These are phyloP conservation scores for Neurospora sp. DNA, from an alignment of 495 filamentous ascomycete species.

Conservation along the genomic window DNA sequence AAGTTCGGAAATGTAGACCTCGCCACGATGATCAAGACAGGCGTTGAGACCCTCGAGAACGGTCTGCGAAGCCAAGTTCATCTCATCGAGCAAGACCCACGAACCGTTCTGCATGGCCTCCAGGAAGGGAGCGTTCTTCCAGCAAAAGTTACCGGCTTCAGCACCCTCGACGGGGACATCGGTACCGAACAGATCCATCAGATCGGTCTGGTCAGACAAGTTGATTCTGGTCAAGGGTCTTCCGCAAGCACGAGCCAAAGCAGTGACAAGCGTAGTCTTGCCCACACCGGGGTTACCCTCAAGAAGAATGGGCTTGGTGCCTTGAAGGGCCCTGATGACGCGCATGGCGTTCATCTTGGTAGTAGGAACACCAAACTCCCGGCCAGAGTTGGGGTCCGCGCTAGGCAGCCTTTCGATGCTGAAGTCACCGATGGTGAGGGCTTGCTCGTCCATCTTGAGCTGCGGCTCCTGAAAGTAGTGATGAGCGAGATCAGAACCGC, in stretches of 20 bases:
- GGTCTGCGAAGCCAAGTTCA: constrained; percentile 96
- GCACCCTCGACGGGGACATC: constrained; percentile 91
- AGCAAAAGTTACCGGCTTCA: constrained; percentile 76
- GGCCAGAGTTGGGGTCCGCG: constrained; percentile 45
- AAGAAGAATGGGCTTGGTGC: constrained; percentile 80
- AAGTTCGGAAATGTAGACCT: constrained; percentile 90
- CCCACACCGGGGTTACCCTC: constrained; percentile 96
- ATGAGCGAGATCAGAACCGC: constrained; percentile 47
- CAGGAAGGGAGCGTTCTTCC: constrained; percentile 92
- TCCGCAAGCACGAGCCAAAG: constrained; percentile 67
- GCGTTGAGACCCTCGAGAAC: constrained; percentile 96
- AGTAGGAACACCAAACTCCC: constrained; percentile 79
- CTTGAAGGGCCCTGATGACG: constrained; percentile 80
- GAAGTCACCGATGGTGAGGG: constrained; percentile 64
- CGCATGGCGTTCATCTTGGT: constrained; percentile 83
- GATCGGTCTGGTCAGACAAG: constrained; percentile 91
- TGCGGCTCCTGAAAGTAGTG: constrained; percentile 50
- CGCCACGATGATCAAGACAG: constrained; percentile 92
- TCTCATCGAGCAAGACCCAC: constrained; percentile 96
- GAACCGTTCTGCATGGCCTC: constrained; percentile 91
- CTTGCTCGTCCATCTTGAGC: constrained; percentile 32
- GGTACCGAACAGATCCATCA: constrained; percentile 95
- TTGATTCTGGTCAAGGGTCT: constrained; percentile 86
- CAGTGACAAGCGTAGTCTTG: constrained; percentile 86
- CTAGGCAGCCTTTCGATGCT: constrained; percentile 40